phyloP scores from a whole-genome alignment of 2,329 filamentous ascomycete genomes.

The Fusarium sp. region DNA sequence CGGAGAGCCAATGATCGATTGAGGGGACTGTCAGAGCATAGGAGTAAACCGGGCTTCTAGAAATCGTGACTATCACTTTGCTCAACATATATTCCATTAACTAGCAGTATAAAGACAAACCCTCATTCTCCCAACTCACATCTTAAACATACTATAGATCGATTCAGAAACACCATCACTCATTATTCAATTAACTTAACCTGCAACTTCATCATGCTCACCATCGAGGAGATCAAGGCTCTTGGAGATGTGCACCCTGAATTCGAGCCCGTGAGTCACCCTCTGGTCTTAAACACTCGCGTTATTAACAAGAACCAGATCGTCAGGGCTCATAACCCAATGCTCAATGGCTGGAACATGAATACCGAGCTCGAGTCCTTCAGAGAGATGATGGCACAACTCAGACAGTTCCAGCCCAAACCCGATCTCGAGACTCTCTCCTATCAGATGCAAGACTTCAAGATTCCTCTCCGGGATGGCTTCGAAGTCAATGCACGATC shows the following conservation, averaged over 20 bases:
- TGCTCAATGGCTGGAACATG: constrained; percentile 38
- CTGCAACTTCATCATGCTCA: constrained; percentile 36
- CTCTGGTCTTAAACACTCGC: neutral
- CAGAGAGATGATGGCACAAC: constrained; percentile 33
- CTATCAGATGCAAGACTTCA: constrained; percentile 39
- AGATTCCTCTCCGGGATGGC: constrained; percentile 41
- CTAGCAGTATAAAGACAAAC: constrained; percentile 9
- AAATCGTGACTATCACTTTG: neutral
- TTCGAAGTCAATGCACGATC: constrained; percentile 36
- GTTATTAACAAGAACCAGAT: constrained; percentile 19
- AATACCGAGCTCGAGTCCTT: constrained; percentile 40
- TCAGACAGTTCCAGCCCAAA: constrained; percentile 19
- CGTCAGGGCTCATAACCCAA: constrained; percentile 31
- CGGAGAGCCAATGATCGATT: neutral
- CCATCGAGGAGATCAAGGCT: constrained; percentile 42
- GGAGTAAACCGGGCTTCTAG: neutral
- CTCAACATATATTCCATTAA: constrained; percentile 1
- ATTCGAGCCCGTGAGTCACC: constrained; percentile 25
- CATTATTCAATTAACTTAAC: neutral
- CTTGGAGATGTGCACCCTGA: constrained; percentile 39
- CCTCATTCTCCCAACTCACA: neutral
- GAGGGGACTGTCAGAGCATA: neutral
- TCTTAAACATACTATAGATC: neutral
- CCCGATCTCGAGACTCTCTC: constrained; percentile 29
- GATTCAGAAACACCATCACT: neutral